Evolutionary conservation across 805 yeast genomes (phyloP), one percentile per base, ranked within the genome.

Genomic region (Isabelozyma rhagii): DNA sequence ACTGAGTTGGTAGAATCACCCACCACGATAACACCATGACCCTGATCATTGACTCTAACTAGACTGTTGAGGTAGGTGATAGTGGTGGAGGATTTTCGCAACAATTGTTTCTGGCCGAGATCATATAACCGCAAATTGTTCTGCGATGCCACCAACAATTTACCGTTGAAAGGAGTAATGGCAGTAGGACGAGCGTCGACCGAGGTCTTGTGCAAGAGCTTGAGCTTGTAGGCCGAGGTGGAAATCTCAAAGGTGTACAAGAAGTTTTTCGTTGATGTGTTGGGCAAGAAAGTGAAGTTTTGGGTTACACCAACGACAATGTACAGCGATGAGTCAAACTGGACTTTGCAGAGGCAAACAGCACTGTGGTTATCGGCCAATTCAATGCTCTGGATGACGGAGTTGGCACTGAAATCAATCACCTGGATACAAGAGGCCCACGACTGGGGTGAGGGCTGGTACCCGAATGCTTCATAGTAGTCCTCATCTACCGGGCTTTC

Each of bases 1-100:
- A 87, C 77, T 3, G 96, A 85, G 50, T 84, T 81, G 42, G 79
- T 77, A 2, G 84, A 69, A 65, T 94, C 99, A 4, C 89, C 91
- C 10, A 85, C 80, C 5, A 82, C 82, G 1, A 91, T 64, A 40
- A 93, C 69, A 39, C 66, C 63, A 41, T 73, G 69, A 0, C 87
- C 87, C 45, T 79, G 77, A 43, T 81, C 73, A 5, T 55, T 44
- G 3, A 93, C 39, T n/a, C 77, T 74, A 11, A 80, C 79, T 14
- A 90, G 82, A 43, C 74, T 74, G 3, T 74, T 70, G 18, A 70
- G 45, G 11, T 77, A 62, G 1, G 79, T 72, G 8, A 87, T 55
- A 4, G 58, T 63, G 1, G 79, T 62, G 6, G 83, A 78, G 0
- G 86, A 72, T 62, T 88, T 89, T 49, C 85, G 77, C 49, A 94